A percentile compares a stretch with the other conserved stretches of the same genome.
phyloP scores from a whole-genome alignment of 2,329 filamentous ascomycete genomes.

The Xylaria polymorpha region DNA sequence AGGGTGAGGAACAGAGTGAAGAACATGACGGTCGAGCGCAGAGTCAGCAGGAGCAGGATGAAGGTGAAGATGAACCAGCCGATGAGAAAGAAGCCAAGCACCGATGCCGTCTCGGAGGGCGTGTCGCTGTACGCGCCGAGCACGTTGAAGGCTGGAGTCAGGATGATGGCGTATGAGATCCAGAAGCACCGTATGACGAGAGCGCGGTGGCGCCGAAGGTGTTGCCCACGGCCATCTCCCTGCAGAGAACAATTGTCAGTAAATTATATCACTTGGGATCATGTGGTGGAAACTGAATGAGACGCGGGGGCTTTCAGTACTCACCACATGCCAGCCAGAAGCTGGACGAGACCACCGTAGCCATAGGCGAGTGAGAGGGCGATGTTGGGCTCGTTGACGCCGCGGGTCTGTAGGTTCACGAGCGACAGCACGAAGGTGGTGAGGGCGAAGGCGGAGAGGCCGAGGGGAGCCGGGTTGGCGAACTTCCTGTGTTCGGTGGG shows the following conservation, averaged over 20 bases:
- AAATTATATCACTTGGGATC: background rate
- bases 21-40: slow-evolving; percentile 82
- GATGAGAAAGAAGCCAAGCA: slow-evolving; percentile 78
- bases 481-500: slow-evolving; percentile 75
- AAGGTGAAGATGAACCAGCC: slow-evolving; percentile 90
- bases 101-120: slow-evolving; percentile 62
- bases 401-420: slow-evolving; percentile 76
- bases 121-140: slow-evolving; percentile 60
- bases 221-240: slow-evolving; percentile 90
- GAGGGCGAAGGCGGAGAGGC: slow-evolving; percentile 81
- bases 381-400: slow-evolving; percentile 71
- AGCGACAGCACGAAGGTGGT: slow-evolving; percentile 83
- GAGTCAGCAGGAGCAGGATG: slow-evolving; percentile 77
- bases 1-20: slow-evolving; percentile 81
- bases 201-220: slow-evolving; percentile 86
- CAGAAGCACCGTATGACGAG: slow-evolving; percentile 86
- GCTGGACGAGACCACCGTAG: slow-evolving; percentile 82
- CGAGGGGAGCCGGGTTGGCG: slow-evolving; percentile 82
- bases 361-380: slow-evolving; percentile 76
- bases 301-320: slow-evolving; percentile 46
- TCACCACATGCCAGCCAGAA: slow-evolving; percentile 88
- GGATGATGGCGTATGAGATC: slow-evolving; percentile 78
- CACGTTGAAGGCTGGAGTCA: slow-evolving; percentile 75
- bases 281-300: background rate
- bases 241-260: slow-evolving; percentile 49